Evolutionary conservation across 2,329 filamentous ascomycete species (phyloP).

Genomic region (Sphaerulina populicola): DNA sequence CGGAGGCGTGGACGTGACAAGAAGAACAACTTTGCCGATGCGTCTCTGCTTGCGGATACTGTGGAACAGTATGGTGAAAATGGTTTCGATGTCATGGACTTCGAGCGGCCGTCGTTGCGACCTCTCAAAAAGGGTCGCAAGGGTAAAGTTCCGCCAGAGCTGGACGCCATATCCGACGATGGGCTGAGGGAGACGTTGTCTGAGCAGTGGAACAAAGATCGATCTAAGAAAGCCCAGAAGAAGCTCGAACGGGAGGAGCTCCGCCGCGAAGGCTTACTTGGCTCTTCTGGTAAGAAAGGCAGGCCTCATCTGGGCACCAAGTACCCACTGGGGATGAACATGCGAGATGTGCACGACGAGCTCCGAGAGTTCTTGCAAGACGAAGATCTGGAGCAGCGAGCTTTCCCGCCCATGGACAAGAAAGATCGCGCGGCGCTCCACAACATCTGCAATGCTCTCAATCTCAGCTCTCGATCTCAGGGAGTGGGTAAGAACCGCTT

Average conservation of each 20-base stretch:
- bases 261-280: slow-evolving; percentile 38
- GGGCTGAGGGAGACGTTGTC: slow-evolving; percentile 37
- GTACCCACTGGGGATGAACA: slow-evolving; percentile 62
- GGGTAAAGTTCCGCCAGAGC: slow-evolving; percentile 33
- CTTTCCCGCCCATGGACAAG: slow-evolving; percentile 78
- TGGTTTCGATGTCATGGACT: slow-evolving; percentile 80
- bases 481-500: slow-evolving; percentile 66
- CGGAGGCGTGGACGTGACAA: slow-evolving; percentile 23
- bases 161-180: slow-evolving; percentile 38
- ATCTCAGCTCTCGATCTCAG: slow-evolving; percentile 73
- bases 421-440: slow-evolving; percentile 69
- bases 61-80: slow-evolving; percentile 58
- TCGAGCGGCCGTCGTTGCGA: slow-evolving; percentile 59
- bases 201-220: slow-evolving; percentile 39
- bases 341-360: slow-evolving; percentile 64
- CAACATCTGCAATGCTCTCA: slow-evolving; percentile 64
- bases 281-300: slow-evolving; percentile 31
- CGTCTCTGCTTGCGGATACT: slow-evolving; percentile 49
- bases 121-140: slow-evolving; percentile 57
- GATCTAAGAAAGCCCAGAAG: slow-evolving; percentile 40
- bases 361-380: slow-evolving; percentile 62
- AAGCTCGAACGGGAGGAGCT: slow-evolving; percentile 43
- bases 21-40: slow-evolving; percentile 43
- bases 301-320: slow-evolving; percentile 53
- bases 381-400: slow-evolving; percentile 54